Evolutionary conservation across 371 early-diverging fungal genomes (phyloP), one percentile per base, ranked within the genome.

Genomic region (Rhizomucor pusillus): DNA sequence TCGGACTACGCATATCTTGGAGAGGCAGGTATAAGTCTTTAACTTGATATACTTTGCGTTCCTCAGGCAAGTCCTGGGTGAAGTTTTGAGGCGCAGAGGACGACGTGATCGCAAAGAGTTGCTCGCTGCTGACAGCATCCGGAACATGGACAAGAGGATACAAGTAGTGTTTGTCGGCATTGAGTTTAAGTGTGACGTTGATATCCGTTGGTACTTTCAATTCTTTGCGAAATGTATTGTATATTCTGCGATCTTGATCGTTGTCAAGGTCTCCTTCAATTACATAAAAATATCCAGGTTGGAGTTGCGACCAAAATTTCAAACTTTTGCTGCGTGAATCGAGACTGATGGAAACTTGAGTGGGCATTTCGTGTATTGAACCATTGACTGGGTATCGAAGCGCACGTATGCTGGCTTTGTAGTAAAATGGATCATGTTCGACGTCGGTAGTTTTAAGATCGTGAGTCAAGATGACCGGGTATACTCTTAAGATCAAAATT

Each of bases 371-470:
- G 37, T 23, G 46, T 14, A 36, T 37, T 16, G 18, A 20, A 2
- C 35, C 25, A 19, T 48, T 14, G 11, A 50, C 51, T 5, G 51
- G 56, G 34, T 56, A 56, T 18, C 56, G 43, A 16, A 56, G 18
- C 9, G 56, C 56, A n/a, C 43, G 56, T 14, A 56, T 19, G 11
- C 48, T 39, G 14, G 43, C 43, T 16, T 20, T 34, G 12, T 48
- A 25, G 37, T 40, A 24, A 48, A 29, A 29, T 7, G 29, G 29
- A 7, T 29, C 29, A 7, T 29, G 29, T 5, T 29, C 29, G 7
- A 5, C 7, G 29, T 5, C 7, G 7, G 29, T 29, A 29, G 29
- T 29, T 5, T 29, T 7, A 29, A 7, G 7, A 29, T 29, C 29
- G 29, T 29, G 29, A 7, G 29, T 29, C 29, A 29, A 7, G 7